Evolutionary conservation across 805 yeast species (phyloP), one percentile per base, ranked within the genome.

Genomic region (Lachancea meyersii): DNA sequence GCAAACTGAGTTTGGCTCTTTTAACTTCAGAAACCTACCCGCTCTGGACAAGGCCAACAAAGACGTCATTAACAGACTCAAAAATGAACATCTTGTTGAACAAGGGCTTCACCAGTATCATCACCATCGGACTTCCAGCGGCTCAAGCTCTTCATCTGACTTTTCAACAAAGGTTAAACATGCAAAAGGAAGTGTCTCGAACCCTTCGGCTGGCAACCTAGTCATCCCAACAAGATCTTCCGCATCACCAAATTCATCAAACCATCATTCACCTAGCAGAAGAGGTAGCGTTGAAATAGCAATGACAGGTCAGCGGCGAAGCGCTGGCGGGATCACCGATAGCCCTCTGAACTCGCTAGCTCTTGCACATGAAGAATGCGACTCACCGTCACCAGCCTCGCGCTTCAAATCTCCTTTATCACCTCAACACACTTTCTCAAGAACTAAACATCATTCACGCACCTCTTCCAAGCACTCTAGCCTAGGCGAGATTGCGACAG

Each of bases 41-140:
- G 93, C 93, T 5, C 72, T 94, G 43, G 97, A 93, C 53, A 85
- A 84, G 54, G 97, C 96, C 7, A 93, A 93, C 58, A 87, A 86
- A 57, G 97, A 89, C 64, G 89, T 85, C 11, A 87, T 93, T 49
- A 85, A 86, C 55, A 70, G 96, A 48, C 73, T 93, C 57, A 85
- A 88, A 55, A 81, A 73, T 23, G 97, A 91, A 59, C 95, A 86
- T 60, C 51, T 81, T 49, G 61, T 61, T 31, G 66, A 61, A n/a
- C 48, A 40, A 18, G 51, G 51, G 3, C 17, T 30, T 30, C 41
- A 38, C 23, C 41, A 38, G 6, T 48, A 49, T 6, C 27, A 30
- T 6, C 70, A 65, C 43, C 61, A 68, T 44, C 48, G 61, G 24
- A 44, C 58, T 2, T 58, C 63, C 1, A 56, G 60, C 22, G 57